These are phyloP conservation scores for Jatropha curcas DNA, from an alignment of 345 rosid species.

Conservation along the genomic window DNA sequence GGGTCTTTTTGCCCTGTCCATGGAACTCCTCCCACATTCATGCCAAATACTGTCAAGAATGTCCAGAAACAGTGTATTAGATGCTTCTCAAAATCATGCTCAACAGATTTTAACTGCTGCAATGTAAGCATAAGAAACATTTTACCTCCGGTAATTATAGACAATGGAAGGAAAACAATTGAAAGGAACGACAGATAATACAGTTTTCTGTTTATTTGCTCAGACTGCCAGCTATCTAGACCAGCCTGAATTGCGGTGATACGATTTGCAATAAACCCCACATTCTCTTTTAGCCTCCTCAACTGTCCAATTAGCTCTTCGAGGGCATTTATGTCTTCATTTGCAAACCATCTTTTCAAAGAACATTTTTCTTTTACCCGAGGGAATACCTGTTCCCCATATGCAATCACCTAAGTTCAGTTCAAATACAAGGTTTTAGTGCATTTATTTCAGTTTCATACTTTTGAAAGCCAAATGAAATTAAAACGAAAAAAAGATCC, in stretches of 20 bases:
- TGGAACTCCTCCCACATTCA: slow-evolving; percentile 99
- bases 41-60: slow-evolving; percentile 70
- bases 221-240: slow-evolving; percentile 92
- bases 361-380: slow-evolving; percentile 86
- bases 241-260: slow-evolving; percentile 91
- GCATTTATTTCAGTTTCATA: background rate
- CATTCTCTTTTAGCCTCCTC: slow-evolving; percentile 87
- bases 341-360: slow-evolving; percentile 66
- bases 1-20: slow-evolving; percentile 86
- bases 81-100: background rate
- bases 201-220: slow-evolving; percentile 89
- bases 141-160: slow-evolving; percentile 93
- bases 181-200: slow-evolving; percentile 97
- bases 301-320: slow-evolving; percentile 84
- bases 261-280: slow-evolving; percentile 91
- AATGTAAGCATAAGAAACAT: background rate
- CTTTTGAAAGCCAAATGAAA: background rate
- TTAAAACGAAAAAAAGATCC: background rate
- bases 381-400: slow-evolving; percentile 95
- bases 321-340: slow-evolving; percentile 58
- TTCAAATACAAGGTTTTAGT: slow-evolving; percentile 9
- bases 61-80: background rate
- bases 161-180: slow-evolving; percentile 86
- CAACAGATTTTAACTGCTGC: background rate
- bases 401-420: slow-evolving; percentile 70